A percentile compares a stretch with the other conserved stretches of the same genome.
Conservation (phyloP, 345 rosid species). For the Gossypium mustelinum region DNA sequence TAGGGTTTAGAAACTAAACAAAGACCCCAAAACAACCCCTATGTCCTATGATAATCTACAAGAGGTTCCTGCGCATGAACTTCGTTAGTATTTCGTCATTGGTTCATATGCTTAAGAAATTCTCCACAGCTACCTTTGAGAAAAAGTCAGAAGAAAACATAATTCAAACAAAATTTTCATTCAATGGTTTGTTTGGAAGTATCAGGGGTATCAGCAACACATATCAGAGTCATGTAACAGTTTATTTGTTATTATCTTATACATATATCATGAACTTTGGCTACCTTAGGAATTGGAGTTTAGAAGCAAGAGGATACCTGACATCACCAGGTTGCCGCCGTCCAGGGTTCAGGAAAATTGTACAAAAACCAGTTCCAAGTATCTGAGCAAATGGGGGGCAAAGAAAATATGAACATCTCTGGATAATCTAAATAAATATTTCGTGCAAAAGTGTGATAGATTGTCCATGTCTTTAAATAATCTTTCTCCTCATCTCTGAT, state of each 20-base stretch:
- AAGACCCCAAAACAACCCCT: not conserved
- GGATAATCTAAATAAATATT: not conserved
- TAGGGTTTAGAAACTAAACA: not conserved
- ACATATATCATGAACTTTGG: not conserved
- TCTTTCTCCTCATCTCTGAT: not conserved
- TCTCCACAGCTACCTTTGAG: not conserved
- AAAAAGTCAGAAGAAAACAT: not conserved
- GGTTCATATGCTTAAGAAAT: not conserved
- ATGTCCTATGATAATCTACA: not conserved
- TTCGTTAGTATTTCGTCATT: not conserved
- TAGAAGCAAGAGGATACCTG: conserved; percentile 44
- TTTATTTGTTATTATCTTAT: not conserved
- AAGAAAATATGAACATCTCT: conserved; percentile 1
- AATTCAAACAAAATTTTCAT: not conserved
- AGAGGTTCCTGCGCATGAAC: not conserved
- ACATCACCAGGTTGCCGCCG: conserved; percentile 74
- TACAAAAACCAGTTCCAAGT: conserved; percentile 70
- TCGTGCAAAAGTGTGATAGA: not conserved
- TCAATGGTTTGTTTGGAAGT: not conserved
- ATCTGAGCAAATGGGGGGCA: conserved; percentile 36
- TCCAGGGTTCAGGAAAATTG: conserved; percentile 81
- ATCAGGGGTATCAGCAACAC: not conserved
- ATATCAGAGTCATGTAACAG: not conserved
- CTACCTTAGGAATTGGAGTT: not conserved
- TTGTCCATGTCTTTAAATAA: not conserved